A percentile compares a stretch with the other conserved stretches of the same genome.
phyloP scores from a whole-genome alignment of 176 grass and related monocot genomes.

The Microstegium vimineum region DNA sequence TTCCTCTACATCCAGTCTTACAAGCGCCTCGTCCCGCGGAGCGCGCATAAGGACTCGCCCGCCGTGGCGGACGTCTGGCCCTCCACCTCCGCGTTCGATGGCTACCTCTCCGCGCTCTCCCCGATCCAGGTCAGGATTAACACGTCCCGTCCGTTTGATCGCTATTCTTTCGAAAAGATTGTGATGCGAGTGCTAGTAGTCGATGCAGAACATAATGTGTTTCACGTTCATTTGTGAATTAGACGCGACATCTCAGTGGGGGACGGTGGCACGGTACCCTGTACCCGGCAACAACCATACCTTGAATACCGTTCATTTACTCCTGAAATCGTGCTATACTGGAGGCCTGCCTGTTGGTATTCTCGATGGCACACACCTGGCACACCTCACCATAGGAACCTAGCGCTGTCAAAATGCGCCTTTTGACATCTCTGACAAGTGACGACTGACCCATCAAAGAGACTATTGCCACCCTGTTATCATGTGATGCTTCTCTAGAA shows the following conservation, averaged over 20 bases:
- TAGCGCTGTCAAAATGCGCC: neutral
- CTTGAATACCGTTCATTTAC: too few relatives aligned
- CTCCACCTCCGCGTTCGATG: constrained; percentile 89
- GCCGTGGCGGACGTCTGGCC: constrained; percentile 89
- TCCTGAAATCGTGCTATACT: neutral
- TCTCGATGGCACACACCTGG: neutral
- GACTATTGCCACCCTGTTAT: neutral
- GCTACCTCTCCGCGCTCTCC: constrained; percentile 87
- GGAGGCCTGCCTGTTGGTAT: neutral
- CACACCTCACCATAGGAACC: neutral
- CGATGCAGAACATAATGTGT: neutral
- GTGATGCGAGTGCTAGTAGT: neutral
- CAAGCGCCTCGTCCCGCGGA: constrained; percentile 77
- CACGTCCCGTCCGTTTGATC: neutral
- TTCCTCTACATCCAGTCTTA: constrained; percentile 94
- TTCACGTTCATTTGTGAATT: neutral
- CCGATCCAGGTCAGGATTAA: constrained; percentile 75
- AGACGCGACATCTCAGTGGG: neutral
- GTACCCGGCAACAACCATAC: neutral
- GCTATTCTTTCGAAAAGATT: neutral
- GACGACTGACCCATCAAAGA: neutral
- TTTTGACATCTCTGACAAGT: neutral
- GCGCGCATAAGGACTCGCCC: constrained; percentile 82
- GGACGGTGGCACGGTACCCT: neutral
- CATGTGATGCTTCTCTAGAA: neutral